Evolutionary conservation across 441 rosid species (phyloP), one percentile per base, ranked within the genome.

Genomic region (Dalechampia spathulata): DNA sequence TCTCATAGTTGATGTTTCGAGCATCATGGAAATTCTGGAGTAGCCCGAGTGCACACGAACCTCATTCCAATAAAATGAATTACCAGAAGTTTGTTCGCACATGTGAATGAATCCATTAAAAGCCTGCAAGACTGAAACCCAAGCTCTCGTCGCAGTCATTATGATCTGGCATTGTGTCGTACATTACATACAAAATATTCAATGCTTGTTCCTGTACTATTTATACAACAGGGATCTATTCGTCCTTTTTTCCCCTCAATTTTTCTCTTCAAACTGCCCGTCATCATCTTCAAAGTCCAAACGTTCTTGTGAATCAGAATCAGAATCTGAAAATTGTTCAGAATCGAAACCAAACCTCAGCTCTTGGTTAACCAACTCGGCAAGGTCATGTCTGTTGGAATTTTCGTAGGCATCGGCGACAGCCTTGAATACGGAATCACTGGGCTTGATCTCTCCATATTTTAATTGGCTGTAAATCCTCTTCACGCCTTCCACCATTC

Each of bases 401-500:
- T 52, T 62, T 73, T 51, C 75, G 57, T 76, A 87, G 42, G 87
- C 98, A 56, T 72, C 76, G 40, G 78, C 68, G 16, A 90, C 68
- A 30, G 88, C 91, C 80, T 62, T 75, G 49, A 82, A 78, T 70
- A 87, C 71, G 37, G 85, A 73, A 57, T 78, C 77, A 64, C 71
- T 85, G 37, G 77, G 81, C 58, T 82, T 71, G 3, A 79, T 71
- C 62, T 72, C 84, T 49, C 87, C 79, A 68, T 72, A 78, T 54
- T 81, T 80, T 46, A 87, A 36, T 56, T 72, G 68, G 62, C 74
- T 68, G 60, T 83, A 79, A 50, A 85, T 75, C 66, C 88, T 80
- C 71, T 80, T 83, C 70, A 87, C 85, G 41, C 95, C 98, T 64
- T 82, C 88, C 27, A 85, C 68, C 92, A 90, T 79, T 21, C 90